Evolutionary conservation across 768 basidiomycete species (phyloP).

Genomic region (Boletus eberwhitei): DNA sequence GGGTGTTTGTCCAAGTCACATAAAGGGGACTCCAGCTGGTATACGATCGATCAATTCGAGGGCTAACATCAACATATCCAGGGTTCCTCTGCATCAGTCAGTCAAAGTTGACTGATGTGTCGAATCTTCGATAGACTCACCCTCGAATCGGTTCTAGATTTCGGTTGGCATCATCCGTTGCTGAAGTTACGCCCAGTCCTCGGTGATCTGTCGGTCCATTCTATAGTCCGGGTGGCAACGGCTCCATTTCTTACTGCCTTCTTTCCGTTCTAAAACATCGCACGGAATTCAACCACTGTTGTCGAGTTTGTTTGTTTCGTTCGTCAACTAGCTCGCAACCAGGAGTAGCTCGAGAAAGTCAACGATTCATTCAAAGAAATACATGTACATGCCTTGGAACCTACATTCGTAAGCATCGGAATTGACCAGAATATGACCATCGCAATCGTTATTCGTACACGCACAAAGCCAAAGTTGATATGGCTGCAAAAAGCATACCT

Average conservation of each 20-base stretch:
- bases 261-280: not conserved
- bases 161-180: not conserved
- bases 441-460: slow-evolving; percentile 19
- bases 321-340: not conserved
- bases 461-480: not conserved
- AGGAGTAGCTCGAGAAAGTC: not conserved
- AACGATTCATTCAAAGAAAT: slow-evolving; percentile 1
- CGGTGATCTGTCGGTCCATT: not conserved
- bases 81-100: slow-evolving; percentile 3
- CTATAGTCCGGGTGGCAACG: not conserved
- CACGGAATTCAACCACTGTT: not conserved
- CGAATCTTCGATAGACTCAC: not conserved
- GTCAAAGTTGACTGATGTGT: not conserved
- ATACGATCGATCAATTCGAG: slow-evolving; percentile 11
- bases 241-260: not conserved
- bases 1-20: not conserved
- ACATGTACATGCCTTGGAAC: slow-evolving; percentile 8
- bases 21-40: not conserved
- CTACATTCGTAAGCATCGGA: not conserved
- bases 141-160: slow-evolving; percentile 7
- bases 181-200: not conserved
- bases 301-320: too few species aligned
- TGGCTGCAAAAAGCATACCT: not conserved
- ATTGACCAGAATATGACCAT: not conserved
- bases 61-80: not conserved